Conservation (phyloP, 2,329 filamentous ascomycete species). For the Orbilia javanica region DNA sequence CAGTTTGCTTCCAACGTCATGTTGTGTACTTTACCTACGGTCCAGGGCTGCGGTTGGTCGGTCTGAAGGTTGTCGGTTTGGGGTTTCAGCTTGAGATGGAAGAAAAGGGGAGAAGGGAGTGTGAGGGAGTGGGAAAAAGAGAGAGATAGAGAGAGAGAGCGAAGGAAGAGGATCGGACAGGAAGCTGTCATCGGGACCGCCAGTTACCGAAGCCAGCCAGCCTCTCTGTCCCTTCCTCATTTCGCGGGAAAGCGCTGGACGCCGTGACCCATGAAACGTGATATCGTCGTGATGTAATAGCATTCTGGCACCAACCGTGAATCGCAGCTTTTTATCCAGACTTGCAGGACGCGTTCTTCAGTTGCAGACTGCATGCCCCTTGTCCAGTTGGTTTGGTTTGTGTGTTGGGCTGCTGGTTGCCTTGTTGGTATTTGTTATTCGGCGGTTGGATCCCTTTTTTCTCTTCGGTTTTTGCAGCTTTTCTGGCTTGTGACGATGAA, state of each 20-base stretch:
- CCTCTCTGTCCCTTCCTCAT: constrained; percentile 14
- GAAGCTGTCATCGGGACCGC: constrained; percentile 15
- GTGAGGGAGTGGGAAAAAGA: too few species aligned
- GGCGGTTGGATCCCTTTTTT: constrained; percentile 23
- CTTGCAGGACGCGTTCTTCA: constrained; percentile 47
- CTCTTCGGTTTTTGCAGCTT: not conserved
- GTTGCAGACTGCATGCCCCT: constrained; percentile 18
- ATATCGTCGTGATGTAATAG: constrained; percentile 55
- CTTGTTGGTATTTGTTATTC: constrained; percentile 39
- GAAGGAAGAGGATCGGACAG: constrained; percentile 17
- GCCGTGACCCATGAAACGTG: constrained; percentile 41
- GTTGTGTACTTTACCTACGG: constrained; percentile 1
- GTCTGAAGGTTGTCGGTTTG: constrained; percentile 12
- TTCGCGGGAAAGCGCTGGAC: constrained; percentile 6
- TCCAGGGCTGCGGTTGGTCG: constrained; percentile 14
- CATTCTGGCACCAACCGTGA: constrained; percentile 24
- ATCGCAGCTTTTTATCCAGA: constrained; percentile 7
- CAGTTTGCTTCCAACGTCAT: constrained; percentile 27
- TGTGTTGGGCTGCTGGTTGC: constrained; percentile 23
- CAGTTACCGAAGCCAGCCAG: constrained; percentile 7
- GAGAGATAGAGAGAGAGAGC: constrained; percentile 1
- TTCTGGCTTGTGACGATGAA: constrained; percentile 47
- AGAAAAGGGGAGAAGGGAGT: constrained; percentile 11
- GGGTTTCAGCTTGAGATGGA: constrained; percentile 36
- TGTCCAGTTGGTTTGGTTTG: constrained; percentile 17